Conservation (phyloP, 139 green algal species). For the Auxenochlorella protothecoides region DNA sequence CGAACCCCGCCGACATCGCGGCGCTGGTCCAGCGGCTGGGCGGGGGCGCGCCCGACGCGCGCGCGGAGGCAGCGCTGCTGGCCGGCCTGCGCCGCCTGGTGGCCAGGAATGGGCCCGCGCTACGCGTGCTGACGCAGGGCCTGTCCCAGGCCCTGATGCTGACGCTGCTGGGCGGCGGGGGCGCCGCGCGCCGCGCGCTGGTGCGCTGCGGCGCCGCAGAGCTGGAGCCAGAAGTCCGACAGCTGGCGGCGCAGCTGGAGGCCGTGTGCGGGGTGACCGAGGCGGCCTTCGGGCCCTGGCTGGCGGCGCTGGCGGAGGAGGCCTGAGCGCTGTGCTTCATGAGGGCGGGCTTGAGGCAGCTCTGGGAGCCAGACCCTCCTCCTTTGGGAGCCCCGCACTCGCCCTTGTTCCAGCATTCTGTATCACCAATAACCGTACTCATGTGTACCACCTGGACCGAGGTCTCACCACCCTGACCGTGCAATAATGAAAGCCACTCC, state of each 20-base stretch:
- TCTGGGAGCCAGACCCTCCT: no score
- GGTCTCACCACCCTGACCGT: no score
- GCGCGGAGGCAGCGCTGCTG: background rate
- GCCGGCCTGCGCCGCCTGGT: slow-evolving; percentile 18
- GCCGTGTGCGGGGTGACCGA: slow-evolving; percentile 32
- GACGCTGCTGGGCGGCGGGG: slow-evolving; percentile 3
- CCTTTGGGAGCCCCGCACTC: no score
- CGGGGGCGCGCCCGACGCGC: background rate
- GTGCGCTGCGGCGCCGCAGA: slow-evolving; percentile 31
- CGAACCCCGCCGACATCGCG: no score
- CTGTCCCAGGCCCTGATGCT: slow-evolving; percentile 1
- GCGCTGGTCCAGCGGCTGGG: background rate
- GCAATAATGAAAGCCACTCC: no score
- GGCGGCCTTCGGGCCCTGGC: slow-evolving; percentile 27
- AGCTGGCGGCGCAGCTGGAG: slow-evolving; percentile 31
- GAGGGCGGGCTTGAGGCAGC: no score
- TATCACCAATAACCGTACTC: no score
- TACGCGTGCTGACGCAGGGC: background rate
- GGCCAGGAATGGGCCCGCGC: background rate
- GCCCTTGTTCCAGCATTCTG: no score
- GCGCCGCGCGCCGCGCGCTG: slow-evolving; percentile 10
- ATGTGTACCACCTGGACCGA: no score
- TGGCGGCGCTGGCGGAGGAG: background rate
- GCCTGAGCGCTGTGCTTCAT: no score
- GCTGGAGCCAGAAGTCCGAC: slow-evolving; percentile 33